Percentiles rank a stretch among this genome's conserved stretches.
These are phyloP conservation scores for Nothopassalora personata DNA, from an alignment of 2,329 filamentous ascomycete species.

Conservation along the genomic window DNA sequence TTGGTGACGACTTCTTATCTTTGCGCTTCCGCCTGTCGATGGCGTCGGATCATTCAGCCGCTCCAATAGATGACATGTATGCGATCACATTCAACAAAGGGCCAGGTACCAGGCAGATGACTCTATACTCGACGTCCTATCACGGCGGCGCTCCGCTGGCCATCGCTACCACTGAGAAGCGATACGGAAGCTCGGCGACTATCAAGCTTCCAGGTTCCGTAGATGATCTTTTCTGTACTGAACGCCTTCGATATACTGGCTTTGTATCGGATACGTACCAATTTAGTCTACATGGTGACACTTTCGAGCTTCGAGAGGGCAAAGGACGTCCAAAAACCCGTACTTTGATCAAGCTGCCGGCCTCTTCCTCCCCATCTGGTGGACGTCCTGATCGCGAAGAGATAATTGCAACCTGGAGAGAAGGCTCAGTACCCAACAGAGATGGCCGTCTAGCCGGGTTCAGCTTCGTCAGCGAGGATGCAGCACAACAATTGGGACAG, in stretches of 20 bases:
- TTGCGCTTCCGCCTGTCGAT: background rate
- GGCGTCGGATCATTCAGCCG: background rate
- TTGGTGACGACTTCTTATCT: conserved; percentile 1
- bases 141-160: background rate
- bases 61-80: background rate
- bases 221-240: background rate
- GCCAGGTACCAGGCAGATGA: conserved; percentile 2
- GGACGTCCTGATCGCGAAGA: background rate
- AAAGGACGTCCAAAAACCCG: background rate
- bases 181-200: background rate
- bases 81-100: conserved; percentile 2
- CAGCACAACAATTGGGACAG: background rate
- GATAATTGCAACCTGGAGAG: background rate
- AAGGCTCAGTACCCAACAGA: conserved; percentile 2
- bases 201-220: background rate
- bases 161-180: background rate
- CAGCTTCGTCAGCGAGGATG: conserved; percentile 1
- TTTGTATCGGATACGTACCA: background rate
- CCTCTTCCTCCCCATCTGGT: background rate
- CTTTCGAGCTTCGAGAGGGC: background rate
- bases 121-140: background rate
- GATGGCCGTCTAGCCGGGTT: background rate
- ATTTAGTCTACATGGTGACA: background rate
- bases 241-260: background rate
- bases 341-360: background rate